A percentile compares a stretch with the other conserved stretches of the same genome.
phyloP scores from a whole-genome alignment of 768 basidiomycete genomes.

The Psilocybe azurescens region DNA sequence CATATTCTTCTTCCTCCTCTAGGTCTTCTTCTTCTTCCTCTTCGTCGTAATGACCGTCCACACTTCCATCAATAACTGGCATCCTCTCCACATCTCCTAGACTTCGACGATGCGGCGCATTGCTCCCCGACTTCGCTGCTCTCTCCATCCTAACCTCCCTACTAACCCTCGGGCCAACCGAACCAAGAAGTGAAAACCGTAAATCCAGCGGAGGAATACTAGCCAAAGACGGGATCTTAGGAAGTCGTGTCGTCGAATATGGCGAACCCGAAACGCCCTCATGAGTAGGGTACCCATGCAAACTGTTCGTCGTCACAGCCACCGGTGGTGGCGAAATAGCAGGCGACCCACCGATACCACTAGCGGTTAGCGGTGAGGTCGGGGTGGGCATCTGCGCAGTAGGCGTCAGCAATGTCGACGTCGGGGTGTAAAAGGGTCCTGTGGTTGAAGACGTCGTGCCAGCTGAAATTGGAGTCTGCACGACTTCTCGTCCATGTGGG shows the following conservation, averaged over 20 bases:
- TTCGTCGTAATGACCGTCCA: slow-evolving; percentile 34
- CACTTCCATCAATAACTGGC: slow-evolving; percentile 47
- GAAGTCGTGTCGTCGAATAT: slow-evolving; percentile 1
- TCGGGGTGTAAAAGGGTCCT: slow-evolving; percentile 30
- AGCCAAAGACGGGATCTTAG: slow-evolving; percentile 39
- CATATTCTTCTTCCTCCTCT: slow-evolving; percentile 33
- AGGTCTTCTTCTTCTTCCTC: slow-evolving; percentile 22
- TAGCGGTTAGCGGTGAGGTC: slow-evolving; percentile 2
- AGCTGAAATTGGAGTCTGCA: slow-evolving; percentile 25
- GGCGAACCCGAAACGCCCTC: background rate
- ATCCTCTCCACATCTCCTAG: slow-evolving; percentile 33
- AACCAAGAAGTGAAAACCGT: slow-evolving; percentile 55
- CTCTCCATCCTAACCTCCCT: slow-evolving; percentile 25
- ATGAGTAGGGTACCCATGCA: background rate
- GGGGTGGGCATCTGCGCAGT: slow-evolving; percentile 19
- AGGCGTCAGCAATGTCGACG: slow-evolving; percentile 26
- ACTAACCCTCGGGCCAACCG: slow-evolving; percentile 38
- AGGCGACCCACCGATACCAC: background rate
- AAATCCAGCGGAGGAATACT: slow-evolving; percentile 65
- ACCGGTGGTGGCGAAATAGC: slow-evolving; percentile 24
- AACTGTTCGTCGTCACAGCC: slow-evolving; percentile 16
- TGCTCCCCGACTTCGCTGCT: slow-evolving; percentile 9
- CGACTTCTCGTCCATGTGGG: background rate
- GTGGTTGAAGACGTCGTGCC: slow-evolving; percentile 21
- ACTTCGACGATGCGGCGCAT: slow-evolving; percentile 8